These are phyloP conservation scores for Parsonsia alboflavescens DNA, from an alignment of 257 asterid species.

Conservation along the genomic window DNA sequence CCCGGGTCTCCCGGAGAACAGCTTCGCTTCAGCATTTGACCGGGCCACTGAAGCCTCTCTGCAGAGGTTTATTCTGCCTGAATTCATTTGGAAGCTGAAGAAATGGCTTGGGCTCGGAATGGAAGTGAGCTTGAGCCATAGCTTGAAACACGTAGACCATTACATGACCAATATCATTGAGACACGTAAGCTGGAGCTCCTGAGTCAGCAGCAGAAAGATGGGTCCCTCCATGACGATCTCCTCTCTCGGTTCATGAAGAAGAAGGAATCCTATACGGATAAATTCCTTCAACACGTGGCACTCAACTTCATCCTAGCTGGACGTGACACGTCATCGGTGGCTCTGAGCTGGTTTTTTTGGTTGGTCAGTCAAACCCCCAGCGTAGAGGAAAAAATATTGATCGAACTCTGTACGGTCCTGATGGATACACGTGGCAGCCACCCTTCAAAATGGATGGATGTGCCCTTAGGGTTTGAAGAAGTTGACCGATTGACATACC, in stretches of 20 bases:
- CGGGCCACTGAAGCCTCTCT: constrained; percentile 56
- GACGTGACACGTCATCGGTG: constrained; percentile 72
- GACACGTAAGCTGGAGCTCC: constrained; percentile 49
- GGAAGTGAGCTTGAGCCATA: constrained; percentile 32
- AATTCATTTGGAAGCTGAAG: constrained; percentile 46
- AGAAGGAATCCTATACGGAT: constrained; percentile 40
- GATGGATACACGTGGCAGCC: constrained; percentile 40
- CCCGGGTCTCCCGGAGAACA: constrained; percentile 37
- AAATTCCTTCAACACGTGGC: constrained; percentile 54
- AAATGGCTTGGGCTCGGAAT: constrained; percentile 50
- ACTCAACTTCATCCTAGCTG: constrained; percentile 66
- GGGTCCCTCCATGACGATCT: constrained; percentile 47
- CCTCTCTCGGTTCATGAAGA: constrained; percentile 58
- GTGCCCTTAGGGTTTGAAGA: constrained; percentile 57
- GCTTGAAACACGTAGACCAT: constrained; percentile 43
- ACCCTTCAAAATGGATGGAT: constrained; percentile 37
- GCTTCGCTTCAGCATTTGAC: constrained; percentile 49
- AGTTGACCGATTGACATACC: constrained; percentile 46
- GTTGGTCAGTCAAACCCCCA: constrained; percentile 35
- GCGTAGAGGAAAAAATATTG: constrained; percentile 51
- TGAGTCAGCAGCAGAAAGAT: constrained; percentile 33
- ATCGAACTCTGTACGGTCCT: constrained; percentile 31
- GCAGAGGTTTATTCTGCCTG: constrained; percentile 49
- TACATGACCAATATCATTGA: constrained; percentile 44
- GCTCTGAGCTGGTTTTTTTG: constrained; percentile 76